A percentile compares a stretch with the other conserved stretches of the same genome.
Evolutionary conservation across 148 eudicot genomes (phyloP).

Genomic region (Arbutus unedo): DNA sequence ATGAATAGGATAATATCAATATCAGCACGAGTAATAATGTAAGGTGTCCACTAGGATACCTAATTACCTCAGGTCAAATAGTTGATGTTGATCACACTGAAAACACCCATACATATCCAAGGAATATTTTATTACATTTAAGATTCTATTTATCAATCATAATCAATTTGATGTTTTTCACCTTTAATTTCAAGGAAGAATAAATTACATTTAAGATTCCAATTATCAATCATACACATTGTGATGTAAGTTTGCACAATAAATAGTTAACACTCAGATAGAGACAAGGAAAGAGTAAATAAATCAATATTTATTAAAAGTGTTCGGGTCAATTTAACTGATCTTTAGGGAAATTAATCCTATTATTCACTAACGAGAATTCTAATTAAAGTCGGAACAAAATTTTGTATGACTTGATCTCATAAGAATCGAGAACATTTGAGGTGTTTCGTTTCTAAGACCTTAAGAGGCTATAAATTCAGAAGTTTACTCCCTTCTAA

Average conservation of each 20-base stretch:
- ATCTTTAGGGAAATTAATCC: no score
- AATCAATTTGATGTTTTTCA: background rate
- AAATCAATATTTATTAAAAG: no score
- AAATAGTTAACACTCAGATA: no score
- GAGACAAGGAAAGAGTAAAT: background rate
- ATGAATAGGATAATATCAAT: background rate
- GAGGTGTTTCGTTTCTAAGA: no score
- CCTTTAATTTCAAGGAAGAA: no score
- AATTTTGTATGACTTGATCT: no score
- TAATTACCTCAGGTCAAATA: background rate
- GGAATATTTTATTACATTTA: background rate
- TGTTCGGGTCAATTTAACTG: no score
- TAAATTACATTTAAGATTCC: background rate
- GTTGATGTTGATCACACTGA: background rate
- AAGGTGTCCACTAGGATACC: conserved; percentile 7
- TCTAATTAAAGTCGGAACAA: no score
- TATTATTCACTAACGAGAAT: no score
- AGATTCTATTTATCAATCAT: conserved; percentile 7
- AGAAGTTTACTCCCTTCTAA: no score
- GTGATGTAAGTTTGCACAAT: background rate
- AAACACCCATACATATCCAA: background rate
- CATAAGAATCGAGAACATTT: no score
- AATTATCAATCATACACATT: background rate
- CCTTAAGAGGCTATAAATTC: no score
- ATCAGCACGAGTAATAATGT: background rate